Conservation (phyloP, 129 eudicot species). For the Tanacetum coccineum region DNA sequence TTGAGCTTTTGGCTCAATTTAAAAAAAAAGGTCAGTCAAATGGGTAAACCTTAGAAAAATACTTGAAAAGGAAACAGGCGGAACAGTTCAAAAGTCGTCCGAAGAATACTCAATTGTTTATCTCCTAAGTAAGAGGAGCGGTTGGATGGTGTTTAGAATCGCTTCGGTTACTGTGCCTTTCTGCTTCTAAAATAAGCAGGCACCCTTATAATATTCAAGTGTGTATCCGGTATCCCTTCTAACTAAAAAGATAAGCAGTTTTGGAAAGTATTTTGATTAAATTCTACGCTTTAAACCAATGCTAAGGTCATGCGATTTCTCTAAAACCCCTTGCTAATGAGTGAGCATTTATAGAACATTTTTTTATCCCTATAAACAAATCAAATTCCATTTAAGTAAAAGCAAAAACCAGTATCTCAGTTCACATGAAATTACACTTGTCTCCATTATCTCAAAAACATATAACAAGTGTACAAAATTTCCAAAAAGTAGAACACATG, state of each 20-base stretch:
- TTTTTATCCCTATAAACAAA: no score
- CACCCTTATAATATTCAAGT: no score
- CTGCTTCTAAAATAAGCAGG: no score
- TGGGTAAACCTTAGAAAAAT: background rate
- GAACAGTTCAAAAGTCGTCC: background rate
- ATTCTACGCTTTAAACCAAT: no score
- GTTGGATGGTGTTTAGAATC: no score
- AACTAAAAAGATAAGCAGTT: no score
- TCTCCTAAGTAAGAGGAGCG: background rate
- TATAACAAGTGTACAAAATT: background rate
- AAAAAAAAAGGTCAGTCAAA: background rate
- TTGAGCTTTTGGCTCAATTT: background rate
- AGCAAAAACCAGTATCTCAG: background rate
- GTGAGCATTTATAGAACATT: no score
- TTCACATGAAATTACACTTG: background rate
- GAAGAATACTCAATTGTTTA: background rate
- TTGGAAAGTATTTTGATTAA: no score
- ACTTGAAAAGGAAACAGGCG: background rate
- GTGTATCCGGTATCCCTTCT: no score
- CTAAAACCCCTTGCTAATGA: no score
- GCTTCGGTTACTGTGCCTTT: no score
- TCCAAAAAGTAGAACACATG: background rate
- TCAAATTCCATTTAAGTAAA: background rate
- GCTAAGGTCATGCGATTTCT: no score
- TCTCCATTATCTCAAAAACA: background rate